Percentiles rank a stretch among this genome's conserved stretches.
These are phyloP conservation scores for Pichia sp. DNA, from an alignment of 1,139 yeast genomes.

Conservation along the genomic window DNA sequence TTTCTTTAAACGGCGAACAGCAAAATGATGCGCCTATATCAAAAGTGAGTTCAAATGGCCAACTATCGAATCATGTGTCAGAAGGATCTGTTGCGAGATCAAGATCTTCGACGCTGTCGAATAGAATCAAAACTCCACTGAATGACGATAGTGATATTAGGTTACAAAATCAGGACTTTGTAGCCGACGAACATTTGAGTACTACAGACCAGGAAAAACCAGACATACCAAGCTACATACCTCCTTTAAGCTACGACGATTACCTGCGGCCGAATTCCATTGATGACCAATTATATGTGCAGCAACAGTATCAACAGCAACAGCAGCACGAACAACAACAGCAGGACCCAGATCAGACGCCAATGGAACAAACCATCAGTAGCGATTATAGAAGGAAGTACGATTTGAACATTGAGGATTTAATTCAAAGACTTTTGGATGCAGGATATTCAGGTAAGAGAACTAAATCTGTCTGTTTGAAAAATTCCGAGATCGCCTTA, in stretches of 20 bases:
- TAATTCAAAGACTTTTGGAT: constrained; percentile 47
- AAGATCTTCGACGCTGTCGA: constrained; percentile 1
- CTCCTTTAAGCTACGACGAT: too few relatives aligned
- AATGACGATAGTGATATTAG: constrained; percentile 4
- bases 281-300: too few relatives aligned
- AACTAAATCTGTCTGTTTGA: constrained; percentile 80
- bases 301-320: background rate
- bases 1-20: background rate
- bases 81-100: background rate
- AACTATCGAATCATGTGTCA: background rate
- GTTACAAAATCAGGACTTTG: too few relatives aligned
- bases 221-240: too few relatives aligned
- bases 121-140: constrained; percentile 1
- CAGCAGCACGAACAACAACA: background rate
- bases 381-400: constrained; percentile 21
- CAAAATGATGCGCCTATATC: background rate
- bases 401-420: constrained; percentile 72
- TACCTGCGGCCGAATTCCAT: too few relatives aligned
- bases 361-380: background rate
- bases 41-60: too few relatives aligned
- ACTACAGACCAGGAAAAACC: background rate
- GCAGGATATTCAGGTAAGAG: constrained; percentile 95
- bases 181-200: background rate
- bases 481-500: constrained; percentile 76
- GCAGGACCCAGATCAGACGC: background rate